phyloP scores from a whole-genome alignment of 805 yeast species.

The Suhomyces faveliae region DNA sequence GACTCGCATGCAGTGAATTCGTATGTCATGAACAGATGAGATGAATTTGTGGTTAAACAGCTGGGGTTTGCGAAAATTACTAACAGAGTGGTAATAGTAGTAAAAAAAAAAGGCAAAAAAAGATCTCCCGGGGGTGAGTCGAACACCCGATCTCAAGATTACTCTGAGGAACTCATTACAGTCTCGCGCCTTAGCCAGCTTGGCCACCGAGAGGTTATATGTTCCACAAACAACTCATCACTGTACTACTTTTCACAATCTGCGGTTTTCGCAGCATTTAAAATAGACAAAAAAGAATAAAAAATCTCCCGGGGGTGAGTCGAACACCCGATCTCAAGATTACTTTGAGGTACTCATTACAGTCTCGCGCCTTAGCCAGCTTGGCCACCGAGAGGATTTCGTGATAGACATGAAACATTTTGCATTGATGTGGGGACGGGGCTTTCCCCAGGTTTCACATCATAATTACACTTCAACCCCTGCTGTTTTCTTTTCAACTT shows the following conservation, averaged over 20 bases:
- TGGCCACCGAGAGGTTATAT: slow-evolving; percentile 49
- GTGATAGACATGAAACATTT: background rate
- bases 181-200: slow-evolving; percentile 52
- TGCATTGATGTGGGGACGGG: background rate
- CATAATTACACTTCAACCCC: background rate
- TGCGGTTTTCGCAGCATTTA: too few relatives aligned
- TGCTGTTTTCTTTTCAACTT: too few relatives aligned
- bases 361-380: slow-evolving; percentile 52
- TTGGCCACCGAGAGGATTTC: slow-evolving; percentile 44
- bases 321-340: slow-evolving; percentile 51
- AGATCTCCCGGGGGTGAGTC: slow-evolving; percentile 48
- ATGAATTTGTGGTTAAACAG: too few relatives aligned
- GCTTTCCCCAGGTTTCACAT: background rate
- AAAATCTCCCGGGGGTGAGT: slow-evolving; percentile 48
- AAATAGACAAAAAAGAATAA: too few relatives aligned
- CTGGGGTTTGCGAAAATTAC: too few relatives aligned
- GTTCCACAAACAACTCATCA: too few relatives aligned
- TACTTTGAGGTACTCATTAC: slow-evolving; percentile 35
- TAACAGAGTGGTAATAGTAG: too few relatives aligned
- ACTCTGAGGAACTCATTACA: slow-evolving; percentile 37
- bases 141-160: slow-evolving; percentile 50
- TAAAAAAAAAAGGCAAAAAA: too few relatives aligned
- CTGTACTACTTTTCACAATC: too few relatives aligned
- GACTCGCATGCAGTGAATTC: too few relatives aligned
- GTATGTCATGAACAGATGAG: too few relatives aligned